phyloP scores from a whole-genome alignment of 106 monocot species.

The Hemerocallis citrina region DNA sequence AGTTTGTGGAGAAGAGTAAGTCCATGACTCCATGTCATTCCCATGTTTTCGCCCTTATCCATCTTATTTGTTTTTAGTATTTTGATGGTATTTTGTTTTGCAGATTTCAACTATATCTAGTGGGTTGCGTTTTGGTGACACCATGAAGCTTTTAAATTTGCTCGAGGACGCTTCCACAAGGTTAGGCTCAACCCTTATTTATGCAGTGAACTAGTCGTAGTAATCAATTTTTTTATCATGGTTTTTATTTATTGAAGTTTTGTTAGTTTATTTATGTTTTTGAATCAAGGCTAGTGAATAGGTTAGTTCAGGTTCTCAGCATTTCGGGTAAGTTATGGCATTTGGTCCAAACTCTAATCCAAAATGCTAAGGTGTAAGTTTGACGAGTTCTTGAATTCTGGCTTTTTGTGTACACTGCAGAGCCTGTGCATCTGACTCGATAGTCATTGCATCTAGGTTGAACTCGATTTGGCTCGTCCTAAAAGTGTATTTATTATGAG shows the following conservation, averaged over 20 bases:
- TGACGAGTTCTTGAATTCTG: neutral
- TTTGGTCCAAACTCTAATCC: neutral
- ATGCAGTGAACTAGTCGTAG: neutral
- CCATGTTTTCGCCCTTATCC: neutral
- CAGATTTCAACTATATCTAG: constrained; percentile 77
- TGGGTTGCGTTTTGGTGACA: constrained; percentile 69
- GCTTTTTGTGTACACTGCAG: neutral
- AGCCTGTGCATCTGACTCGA: neutral
- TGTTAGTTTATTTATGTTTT: neutral
- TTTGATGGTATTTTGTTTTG: constrained; percentile 2
- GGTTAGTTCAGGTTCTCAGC: neutral
- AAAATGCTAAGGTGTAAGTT: neutral
- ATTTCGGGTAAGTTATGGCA: neutral
- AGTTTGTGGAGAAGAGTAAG: constrained; percentile 93
- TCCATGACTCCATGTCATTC: neutral
- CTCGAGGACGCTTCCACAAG: constrained; percentile 80
- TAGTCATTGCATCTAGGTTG: neutral
- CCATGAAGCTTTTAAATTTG: constrained; percentile 48
- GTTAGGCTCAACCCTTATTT: constrained; percentile 20
- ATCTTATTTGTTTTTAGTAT: constrained; percentile 1
- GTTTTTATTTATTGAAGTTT: neutral
- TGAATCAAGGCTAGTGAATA: neutral
- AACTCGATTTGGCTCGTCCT: too few species aligned
- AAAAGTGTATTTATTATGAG: too few species aligned
- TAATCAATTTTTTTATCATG: neutral